Evolutionary conservation across 257 asterid genomes (phyloP).

Genomic region (Primulina huaijiensis): DNA sequence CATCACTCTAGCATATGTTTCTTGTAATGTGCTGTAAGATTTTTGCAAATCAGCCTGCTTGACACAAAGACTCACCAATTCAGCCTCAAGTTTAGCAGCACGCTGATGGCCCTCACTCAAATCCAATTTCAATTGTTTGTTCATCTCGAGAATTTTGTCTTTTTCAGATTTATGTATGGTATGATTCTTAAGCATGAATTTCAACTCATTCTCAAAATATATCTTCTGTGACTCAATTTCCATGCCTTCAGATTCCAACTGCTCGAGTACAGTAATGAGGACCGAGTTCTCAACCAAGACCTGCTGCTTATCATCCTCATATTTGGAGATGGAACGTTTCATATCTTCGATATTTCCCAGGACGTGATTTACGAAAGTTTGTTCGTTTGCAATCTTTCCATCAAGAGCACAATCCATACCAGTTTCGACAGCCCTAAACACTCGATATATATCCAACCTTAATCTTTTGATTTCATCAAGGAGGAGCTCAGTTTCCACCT

Average conservation of each 20-base stretch:
- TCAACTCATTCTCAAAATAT: conserved; percentile 32
- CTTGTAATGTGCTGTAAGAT: conserved; percentile 33
- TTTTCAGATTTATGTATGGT: conserved; percentile 33
- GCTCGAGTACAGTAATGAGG: conserved; percentile 38
- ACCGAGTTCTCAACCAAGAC: conserved; percentile 44
- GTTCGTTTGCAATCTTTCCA: conserved; percentile 41
- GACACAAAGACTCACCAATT: conserved; percentile 29
- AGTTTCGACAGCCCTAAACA: conserved; percentile 44
- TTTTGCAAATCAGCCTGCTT: conserved; percentile 36
- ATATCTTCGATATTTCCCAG: conserved; percentile 38
- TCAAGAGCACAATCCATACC: conserved; percentile 23
- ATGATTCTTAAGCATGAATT: conserved; percentile 30
- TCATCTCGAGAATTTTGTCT: conserved; percentile 35
- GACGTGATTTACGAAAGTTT: conserved; percentile 36
- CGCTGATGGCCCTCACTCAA: conserved; percentile 27
- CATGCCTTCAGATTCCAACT: conserved; percentile 38
- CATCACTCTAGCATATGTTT: conserved; percentile 29
- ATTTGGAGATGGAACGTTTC: conserved; percentile 33
- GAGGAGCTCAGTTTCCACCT: conserved; percentile 50
- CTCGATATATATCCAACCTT: conserved; percentile 44
- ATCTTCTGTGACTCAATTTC: conserved; percentile 40
- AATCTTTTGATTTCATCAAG: conserved; percentile 46
- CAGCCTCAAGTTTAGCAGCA: conserved; percentile 31
- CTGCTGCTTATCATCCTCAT: conserved; percentile 39
- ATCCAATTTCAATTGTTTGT: conserved; percentile 32